Evolutionary conservation across 2,329 filamentous ascomycete genomes (phyloP), one percentile per base, ranked within the genome.

Genomic region (Phaeophleospora eucalypticola): DNA sequence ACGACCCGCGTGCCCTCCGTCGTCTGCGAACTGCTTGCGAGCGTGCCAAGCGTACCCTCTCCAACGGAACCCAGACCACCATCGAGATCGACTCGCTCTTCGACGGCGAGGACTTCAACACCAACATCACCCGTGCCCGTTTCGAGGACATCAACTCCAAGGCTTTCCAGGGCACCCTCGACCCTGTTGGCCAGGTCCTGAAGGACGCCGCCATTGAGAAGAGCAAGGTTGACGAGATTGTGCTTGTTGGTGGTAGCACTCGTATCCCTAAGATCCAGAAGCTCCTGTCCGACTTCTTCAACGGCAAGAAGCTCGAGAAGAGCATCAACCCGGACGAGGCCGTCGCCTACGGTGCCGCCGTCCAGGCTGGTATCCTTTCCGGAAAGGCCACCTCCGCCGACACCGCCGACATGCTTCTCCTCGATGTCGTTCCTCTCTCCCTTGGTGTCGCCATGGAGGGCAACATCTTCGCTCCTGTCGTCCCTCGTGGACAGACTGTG

Each of bases 291-390:
- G 93, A 98, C 76, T 96, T 90, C 83, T 98, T 98, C 79, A 87
- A 94, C 71, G 90, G 90, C 76, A 98, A 98, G 89, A 96, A 98
- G 86, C 88, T 96, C 61, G 91, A 97, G 83, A 97, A 96, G 77
- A 93, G 87, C 80, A 97, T 97, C 80, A 98, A 98, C 83, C 93
- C 93, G 65, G 93, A 98, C 70, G 93, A 98, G 81, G 93, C 93
- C 63, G 93, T 98, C 67, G 93, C 93, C 64, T 96, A 96, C 76
- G 93, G 93, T 84, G 93, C 93, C 59, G 93, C 93, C 64, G 91
- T 98, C 54, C 93, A 98, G 79, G 93, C 93, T 61, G 93, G 90
- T 83, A 96, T 98, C 71, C 85, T 98, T 58, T 96, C 91, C 50
- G 93, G 93, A 71, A 95, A 96, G 84, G 93, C 93, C 63, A 93